A percentile compares a stretch with the other conserved stretches of the same genome.
Conservation (phyloP, 768 basidiomycete species). For the Podaxis rugospora region DNA sequence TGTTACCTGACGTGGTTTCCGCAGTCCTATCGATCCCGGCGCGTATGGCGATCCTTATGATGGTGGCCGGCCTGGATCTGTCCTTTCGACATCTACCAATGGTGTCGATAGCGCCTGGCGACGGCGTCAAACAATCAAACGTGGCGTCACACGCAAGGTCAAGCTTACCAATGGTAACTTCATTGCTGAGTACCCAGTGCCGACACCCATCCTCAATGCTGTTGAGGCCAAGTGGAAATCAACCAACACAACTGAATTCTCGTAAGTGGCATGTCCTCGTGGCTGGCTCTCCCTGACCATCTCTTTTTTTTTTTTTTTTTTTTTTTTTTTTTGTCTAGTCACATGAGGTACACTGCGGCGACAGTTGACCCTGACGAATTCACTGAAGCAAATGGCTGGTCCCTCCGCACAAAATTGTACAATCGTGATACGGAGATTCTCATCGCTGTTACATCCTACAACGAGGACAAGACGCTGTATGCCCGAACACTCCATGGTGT, state of each 20-base stretch:
- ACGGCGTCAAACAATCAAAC: slow-evolving; percentile 87
- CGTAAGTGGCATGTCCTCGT: slow-evolving; percentile 45
- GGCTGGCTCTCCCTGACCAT: neutral
- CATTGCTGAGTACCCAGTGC: slow-evolving; percentile 86
- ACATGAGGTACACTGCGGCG: slow-evolving; percentile 93
- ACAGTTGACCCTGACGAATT: slow-evolving; percentile 93
- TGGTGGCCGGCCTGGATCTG: slow-evolving; percentile 42
- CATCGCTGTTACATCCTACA: slow-evolving; percentile 92
- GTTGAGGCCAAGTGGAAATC: slow-evolving; percentile 76
- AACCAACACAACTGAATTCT: slow-evolving; percentile 83
- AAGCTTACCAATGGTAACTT: slow-evolving; percentile 92
- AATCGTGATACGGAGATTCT: slow-evolving; percentile 89
- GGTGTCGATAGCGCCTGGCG: slow-evolving; percentile 60
- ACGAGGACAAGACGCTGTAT: slow-evolving; percentile 90
- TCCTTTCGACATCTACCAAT: slow-evolving; percentile 48
- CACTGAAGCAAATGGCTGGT: slow-evolving; percentile 72
- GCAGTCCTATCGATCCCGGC: slow-evolving; percentile 48
- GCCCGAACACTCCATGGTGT: slow-evolving; percentile 90
- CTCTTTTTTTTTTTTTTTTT: neutral
- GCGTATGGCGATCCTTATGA: slow-evolving; percentile 65
- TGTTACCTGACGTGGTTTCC: slow-evolving; percentile 10
- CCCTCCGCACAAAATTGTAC: slow-evolving; percentile 79
- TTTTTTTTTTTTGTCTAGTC: slow-evolving; percentile 34
- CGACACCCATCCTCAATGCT: slow-evolving; percentile 77
- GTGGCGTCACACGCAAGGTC: slow-evolving; percentile 90